Evolutionary conservation across 176 grass and related monocot species (phyloP), one percentile per base, ranked within the genome.

Genomic region (Cymbopogon citratus): DNA sequence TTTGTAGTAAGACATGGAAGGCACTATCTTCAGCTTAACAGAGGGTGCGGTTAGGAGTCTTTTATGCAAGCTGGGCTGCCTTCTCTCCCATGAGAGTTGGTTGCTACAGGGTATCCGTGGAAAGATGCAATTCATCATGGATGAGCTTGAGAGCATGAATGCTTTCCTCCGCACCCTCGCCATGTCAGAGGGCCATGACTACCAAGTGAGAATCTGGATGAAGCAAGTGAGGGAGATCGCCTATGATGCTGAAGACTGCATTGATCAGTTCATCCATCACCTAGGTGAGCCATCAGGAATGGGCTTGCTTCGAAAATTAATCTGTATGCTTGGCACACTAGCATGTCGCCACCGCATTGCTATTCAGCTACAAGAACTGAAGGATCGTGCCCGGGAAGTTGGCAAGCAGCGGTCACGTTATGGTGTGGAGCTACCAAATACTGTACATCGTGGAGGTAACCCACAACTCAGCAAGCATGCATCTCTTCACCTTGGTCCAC

Each of bases 141-240:
- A 85, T 60, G 74, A 85, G 52, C 83, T 79, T 18, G 83, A 85
- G 66, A 85, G 83, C 24, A 85, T 85, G 83, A 77, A 63, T 60
- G 83, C 75, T 6, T 85, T 85, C 83, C 83, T 85, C 40, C 54
- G 29, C 15, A 78, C n/a, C 13, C 54, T 85, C 3, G 13, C 83
- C 29, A 45, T 35, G 14, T 71, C 43, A 7, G 75, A 78, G 6
- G 83, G 31, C 54, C 54, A 72, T 48, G 56, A 80, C 9, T 61
- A 74, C 38, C 84, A 80, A 65, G 84, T 80, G 34, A 67, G 69
- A 54, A 29, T 74, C 59, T 86, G 83, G 83, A 63, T 85, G 83
- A 79, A 85, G 66, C 75, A 85, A 75, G 75, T 85, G 21, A 79
- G 66, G 66, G 83, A 85, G 75, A 85, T 85, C 31, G 66, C 75